These are phyloP conservation scores for Adenanthera pavonina DNA, from an alignment of 306 rosid genomes.

Conservation along the genomic window DNA sequence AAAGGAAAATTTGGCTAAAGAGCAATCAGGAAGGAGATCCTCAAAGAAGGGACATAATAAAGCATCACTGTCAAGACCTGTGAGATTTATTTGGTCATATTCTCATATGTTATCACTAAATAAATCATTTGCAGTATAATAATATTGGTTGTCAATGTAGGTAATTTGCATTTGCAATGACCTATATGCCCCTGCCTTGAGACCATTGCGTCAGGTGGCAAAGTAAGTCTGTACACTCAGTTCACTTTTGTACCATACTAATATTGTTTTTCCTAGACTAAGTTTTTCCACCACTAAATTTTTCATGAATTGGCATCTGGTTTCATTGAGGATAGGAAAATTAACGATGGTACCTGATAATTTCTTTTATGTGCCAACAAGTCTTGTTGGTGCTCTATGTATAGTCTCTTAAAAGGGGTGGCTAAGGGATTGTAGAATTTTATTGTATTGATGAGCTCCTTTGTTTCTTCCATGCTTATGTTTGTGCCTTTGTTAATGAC, in stretches of 20 bases:
- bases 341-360: not conserved
- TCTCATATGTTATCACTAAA: conserved; percentile 28
- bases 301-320: not conserved
- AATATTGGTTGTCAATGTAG: conserved; percentile 52
- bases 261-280: conserved; percentile 11
- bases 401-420: too few species aligned
- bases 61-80: conserved; percentile 77
- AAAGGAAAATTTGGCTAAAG: conserved; percentile 64
- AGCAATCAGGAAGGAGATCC: conserved; percentile 56
- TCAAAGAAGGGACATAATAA: conserved; percentile 67
- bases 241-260: conserved; percentile 30
- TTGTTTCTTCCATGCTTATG: too few species aligned
- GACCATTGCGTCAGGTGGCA: conserved; percentile 89
- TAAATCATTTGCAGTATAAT: conserved; percentile 32
- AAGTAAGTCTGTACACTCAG: conserved; percentile 66
- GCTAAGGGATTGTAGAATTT: too few species aligned
- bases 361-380: not conserved
- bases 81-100: conserved; percentile 60
- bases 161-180: conserved; percentile 98
- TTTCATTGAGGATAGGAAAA: not conserved
- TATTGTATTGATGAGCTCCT: too few species aligned
- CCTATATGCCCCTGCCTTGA: conserved; percentile 88
- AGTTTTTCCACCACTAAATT: not conserved
- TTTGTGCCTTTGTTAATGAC: too few species aligned
- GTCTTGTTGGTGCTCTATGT: not conserved